A percentile compares a stretch with the other conserved stretches of the same genome.
Conservation (phyloP, 2,329 filamentous ascomycete species). For the Tolypocladium pustulatum region DNA sequence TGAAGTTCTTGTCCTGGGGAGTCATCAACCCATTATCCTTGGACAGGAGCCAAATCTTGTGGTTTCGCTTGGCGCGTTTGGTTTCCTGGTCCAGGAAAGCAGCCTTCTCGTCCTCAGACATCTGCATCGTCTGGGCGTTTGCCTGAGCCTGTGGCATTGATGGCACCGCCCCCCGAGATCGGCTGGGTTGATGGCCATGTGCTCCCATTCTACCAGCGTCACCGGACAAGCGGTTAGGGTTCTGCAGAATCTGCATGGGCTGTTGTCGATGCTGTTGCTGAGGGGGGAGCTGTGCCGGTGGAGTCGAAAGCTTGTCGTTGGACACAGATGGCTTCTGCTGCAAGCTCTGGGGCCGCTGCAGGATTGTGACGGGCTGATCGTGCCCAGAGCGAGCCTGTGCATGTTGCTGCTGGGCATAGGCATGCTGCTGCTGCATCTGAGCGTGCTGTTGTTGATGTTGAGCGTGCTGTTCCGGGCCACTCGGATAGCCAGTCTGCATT, state of each 20-base stretch:
- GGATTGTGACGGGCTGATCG: conserved; percentile 41
- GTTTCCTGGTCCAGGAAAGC: conserved; percentile 84
- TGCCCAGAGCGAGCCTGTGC: conserved; percentile 23
- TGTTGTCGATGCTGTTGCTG: conserved; percentile 27
- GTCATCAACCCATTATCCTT: conserved; percentile 98
- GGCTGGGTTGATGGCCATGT: conserved; percentile 28
- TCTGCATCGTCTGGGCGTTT: conserved; percentile 45
- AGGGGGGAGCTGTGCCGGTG: conserved; percentile 11
- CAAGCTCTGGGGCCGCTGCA: conserved; percentile 40
- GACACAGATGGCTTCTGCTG: conserved; percentile 29
- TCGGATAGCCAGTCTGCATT: conserved; percentile 12
- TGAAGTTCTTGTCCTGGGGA: conserved; percentile 98
- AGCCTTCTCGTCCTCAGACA: conserved; percentile 76
- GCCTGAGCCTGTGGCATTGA: conserved; percentile 21
- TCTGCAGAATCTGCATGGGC: conserved; percentile 70
- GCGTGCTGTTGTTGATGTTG: conserved; percentile 6
- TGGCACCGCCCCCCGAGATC: conserved; percentile 40
- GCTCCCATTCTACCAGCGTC: conserved; percentile 29
- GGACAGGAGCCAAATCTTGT: conserved; percentile 90
- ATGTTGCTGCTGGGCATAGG: conserved; percentile 15
- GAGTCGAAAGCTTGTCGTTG: conserved; percentile 18
- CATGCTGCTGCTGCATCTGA: conserved; percentile 16
- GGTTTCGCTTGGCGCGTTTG: conserved; percentile 90
- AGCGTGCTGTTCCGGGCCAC: conserved; percentile 7
- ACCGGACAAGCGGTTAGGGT: conserved; percentile 54